These are phyloP conservation scores for Fraxinus sp. DNA, from an alignment of 305 asterid species.

Conservation along the genomic window DNA sequence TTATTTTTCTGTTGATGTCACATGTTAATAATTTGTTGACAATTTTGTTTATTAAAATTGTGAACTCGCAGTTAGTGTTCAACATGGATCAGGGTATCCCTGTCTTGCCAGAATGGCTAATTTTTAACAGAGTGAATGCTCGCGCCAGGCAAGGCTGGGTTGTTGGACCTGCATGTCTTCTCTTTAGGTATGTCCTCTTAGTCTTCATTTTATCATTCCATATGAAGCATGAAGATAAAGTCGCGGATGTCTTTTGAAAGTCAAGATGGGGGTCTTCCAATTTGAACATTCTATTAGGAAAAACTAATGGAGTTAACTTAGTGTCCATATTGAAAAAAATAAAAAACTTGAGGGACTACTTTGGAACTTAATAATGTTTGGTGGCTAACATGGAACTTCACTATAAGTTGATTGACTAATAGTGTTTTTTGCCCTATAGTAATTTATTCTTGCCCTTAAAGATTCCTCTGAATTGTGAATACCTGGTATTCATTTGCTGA, in stretches of 20 bases:
- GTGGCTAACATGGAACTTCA: background rate
- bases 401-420: background rate
- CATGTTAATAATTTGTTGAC: background rate
- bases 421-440: background rate
- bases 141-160: conserved; percentile 80
- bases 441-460: background rate
- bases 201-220: conserved; percentile 14
- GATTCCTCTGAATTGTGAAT: conserved; percentile 13
- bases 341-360: background rate
- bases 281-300: background rate
- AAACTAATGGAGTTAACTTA: background rate
- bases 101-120: conserved; percentile 70
- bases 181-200: conserved; percentile 51
- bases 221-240: background rate
- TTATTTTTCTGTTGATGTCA: conserved; percentile 2
- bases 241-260: background rate
- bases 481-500: background rate
- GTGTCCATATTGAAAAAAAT: background rate
- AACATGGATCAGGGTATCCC: conserved; percentile 96
- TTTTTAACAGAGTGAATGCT: conserved; percentile 77
- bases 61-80: conserved; percentile 63
- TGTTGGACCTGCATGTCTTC: conserved; percentile 73
- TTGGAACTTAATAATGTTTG: background rate
- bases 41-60: conserved; percentile 12
- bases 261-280: background rate